A percentile compares a stretch with the other conserved stretches of the same genome.
These are phyloP conservation scores for Schizochytrium sp. DNA, from an alignment of 108 stramenopile genomes.

Conservation along the genomic window DNA sequence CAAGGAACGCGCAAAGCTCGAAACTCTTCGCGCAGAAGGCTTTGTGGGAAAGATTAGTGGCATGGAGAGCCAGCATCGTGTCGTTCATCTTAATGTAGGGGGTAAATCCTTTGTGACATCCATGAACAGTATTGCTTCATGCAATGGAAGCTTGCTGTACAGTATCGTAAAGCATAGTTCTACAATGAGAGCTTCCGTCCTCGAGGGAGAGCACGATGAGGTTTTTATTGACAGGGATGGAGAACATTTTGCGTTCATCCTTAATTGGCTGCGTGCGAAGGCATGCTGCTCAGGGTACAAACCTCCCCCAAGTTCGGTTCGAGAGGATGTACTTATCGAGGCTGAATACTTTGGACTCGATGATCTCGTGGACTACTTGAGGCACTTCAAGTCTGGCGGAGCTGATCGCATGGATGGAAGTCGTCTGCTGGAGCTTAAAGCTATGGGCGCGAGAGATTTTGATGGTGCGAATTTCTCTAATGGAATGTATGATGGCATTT, in stretches of 20 bases:
- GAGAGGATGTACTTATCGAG: background rate
- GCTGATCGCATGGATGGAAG: background rate
- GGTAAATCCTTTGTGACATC: background rate
- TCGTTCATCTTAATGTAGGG: background rate
- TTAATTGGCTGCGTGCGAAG: slow-evolving; percentile 30
- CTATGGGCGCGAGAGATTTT: slow-evolving; percentile 19
- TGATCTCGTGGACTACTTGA: background rate
- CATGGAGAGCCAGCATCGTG: background rate
- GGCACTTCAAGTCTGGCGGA: background rate
- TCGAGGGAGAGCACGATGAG: background rate
- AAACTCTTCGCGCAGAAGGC: background rate
- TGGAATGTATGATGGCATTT: background rate
- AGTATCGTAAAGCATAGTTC: slow-evolving; percentile 28
- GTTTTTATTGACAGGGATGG: slow-evolving; percentile 25
- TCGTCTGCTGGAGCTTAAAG: background rate
- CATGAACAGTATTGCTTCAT: background rate
- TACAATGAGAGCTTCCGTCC: background rate
- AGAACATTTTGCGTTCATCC: background rate
- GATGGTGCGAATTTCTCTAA: slow-evolving; percentile 30
- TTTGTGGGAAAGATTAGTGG: background rate
- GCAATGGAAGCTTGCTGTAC: slow-evolving; percentile 14
- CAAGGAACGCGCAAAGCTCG: slow-evolving; percentile 17
- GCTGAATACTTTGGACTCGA: slow-evolving; percentile 30
- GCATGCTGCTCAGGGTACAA: slow-evolving; percentile 38
- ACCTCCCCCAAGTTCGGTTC: background rate